Evolutionary conservation across 2,329 filamentous ascomycete genomes (phyloP), one percentile per base, ranked within the genome.

Genomic region (Fusarium nodosum): DNA sequence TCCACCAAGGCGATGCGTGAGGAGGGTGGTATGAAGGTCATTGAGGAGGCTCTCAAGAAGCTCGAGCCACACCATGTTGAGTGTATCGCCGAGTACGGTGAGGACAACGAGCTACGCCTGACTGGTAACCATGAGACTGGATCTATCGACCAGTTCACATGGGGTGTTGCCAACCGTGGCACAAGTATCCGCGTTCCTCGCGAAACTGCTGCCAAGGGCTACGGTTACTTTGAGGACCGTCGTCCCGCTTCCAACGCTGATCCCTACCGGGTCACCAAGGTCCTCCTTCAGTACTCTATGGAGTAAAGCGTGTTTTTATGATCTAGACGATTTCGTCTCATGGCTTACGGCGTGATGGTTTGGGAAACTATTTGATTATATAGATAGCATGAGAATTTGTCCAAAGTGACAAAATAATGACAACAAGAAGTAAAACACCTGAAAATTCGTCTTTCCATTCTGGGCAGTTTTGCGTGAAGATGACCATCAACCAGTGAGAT

Each of bases 41-140:
- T 99, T 72, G 94, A 98, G 82, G 88, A 88, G 53, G 90, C 90
- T 56, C 91, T 94, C 84, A 91, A 93, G 89, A 94, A 93, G 84
- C 89, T 94, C 20, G 91, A 92, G 82, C 86, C 85, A 69, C 90
- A 91, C 76, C 91, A 94, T 83, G 82, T 83, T 73, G 91, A 94
- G 86, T 94, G 93, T 88, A 97, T 97, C 82, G 90, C 91, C 74
- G 94, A 97, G 74, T 97, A 97, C 80, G 94, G 96, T 78, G 93
- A 97, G 86, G 95, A 94, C 81, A 99, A 99, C 86, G 93, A 96
- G 75, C 88, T 91, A 75, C 94, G 96, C 79, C 91, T 98, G 76
- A 98, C 95, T 55, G 96, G 96, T 75, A 87, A 88, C 72, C 93
- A 97, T 84, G 96, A 99, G 90, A 99, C 96, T 13, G 94, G 94